Percentiles rank a stretch among this genome's conserved stretches.
Evolutionary conservation across 139 green algal genomes (phyloP).

Genomic region (Spirogloea muscicola): DNA sequence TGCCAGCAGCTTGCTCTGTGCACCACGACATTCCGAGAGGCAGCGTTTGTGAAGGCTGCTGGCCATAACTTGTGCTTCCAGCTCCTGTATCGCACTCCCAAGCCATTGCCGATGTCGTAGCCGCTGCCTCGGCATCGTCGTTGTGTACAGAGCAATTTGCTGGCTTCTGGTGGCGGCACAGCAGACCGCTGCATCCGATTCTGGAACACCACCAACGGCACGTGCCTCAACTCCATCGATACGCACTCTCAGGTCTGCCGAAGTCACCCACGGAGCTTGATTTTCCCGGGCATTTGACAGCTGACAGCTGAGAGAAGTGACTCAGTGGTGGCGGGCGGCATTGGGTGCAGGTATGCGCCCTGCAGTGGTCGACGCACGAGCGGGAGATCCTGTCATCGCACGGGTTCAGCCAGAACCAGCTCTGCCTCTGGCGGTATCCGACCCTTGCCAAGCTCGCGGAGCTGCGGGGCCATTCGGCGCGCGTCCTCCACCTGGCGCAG

Average conservation of each 20-base stretch:
- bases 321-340: background rate
- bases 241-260: conserved; percentile 63
- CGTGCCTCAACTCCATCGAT: conserved; percentile 75
- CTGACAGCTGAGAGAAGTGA: background rate
- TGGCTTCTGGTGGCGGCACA: conserved; percentile 75
- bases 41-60: no score
- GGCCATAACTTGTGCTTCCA: no score
- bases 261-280: background rate
- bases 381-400: conserved; percentile 75
- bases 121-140: no score
- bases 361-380: conserved; percentile 78
- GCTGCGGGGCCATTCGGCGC: conserved; percentile 71
- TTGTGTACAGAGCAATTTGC: conserved; percentile 74
- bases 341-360: conserved; percentile 75
- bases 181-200: conserved; percentile 82
- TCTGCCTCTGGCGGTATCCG: conserved; percentile 87
- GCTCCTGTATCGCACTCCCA: no score
- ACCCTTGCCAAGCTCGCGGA: conserved; percentile 80
- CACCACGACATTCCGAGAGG: no score
- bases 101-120: no score
- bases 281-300: background rate
- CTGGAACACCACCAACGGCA: conserved; percentile 78
- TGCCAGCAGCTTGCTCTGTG: no score
- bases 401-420: conserved; percentile 78
- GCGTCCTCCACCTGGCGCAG: conserved; percentile 75